Base-by-base conservation (phyloP, 23 red algal genomes). In the Gracilariopsis chorda region DNA sequence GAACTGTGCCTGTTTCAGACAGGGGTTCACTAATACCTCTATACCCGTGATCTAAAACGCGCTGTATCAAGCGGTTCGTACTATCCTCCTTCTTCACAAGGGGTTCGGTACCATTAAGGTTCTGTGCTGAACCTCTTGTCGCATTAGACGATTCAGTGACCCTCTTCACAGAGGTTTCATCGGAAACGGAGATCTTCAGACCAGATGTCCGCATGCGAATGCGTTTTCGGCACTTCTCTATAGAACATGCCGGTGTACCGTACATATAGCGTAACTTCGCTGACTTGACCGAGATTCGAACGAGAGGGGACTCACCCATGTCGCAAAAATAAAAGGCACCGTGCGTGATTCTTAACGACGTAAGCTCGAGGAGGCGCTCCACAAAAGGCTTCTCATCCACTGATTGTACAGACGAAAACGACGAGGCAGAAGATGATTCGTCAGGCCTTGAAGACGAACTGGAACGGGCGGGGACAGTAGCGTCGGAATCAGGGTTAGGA, bases 321-420 rank as follows among this genome's bases (percentile, higher is more conserved):
- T 89, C 85, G 27, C 85, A 89, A 25, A 89, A 77, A 41, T 89
- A 89, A 46, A 89, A 89, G 7, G 85, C 85, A n/a, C 85, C 85
- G 35, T 42, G 35, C 21, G 69, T 89, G 28, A 89, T 68, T 23
- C 85, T 43, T 48, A 89, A 36, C 24, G 85, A 89, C 8, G 65
- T 57, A 32, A 89, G 69, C 35, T 89, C 85, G 24, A 89, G 51
- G 11, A 89, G 25, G 25, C 51, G 68, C 12, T 89, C 61, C 7
- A 76, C 37, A 43, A 89, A 78, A 3, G 85, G 85, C 85, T 89
- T 89, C 23, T 65, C 69, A 9, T 76, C 85, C 7, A 84, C 80
- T 21, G 80, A 67, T 43, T 84, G 56, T 20, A 84, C 80, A 29
- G 65, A 65, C 2, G 85, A 65, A 63, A 60, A 55, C 28, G 85